Conservation (phyloP, 345 rosid species). For the Kandelia obovata region DNA sequence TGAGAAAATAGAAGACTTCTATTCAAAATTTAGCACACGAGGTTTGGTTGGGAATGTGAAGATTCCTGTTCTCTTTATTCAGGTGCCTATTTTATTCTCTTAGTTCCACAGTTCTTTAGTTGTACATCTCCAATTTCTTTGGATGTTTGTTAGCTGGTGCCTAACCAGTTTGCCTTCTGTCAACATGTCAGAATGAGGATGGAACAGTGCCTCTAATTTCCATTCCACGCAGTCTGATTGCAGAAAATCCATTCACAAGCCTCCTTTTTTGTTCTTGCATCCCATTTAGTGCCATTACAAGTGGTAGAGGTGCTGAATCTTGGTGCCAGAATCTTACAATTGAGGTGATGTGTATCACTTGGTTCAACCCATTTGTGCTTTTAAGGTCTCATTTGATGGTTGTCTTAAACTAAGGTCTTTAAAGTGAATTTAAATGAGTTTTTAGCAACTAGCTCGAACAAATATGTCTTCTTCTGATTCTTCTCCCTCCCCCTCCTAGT, state of each 20-base stretch:
- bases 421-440: no score
- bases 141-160: slow-evolving; percentile 5
- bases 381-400: neutral
- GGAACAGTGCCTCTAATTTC: slow-evolving; percentile 68
- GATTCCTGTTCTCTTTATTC: slow-evolving; percentile 90
- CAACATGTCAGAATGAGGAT: slow-evolving; percentile 61
- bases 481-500: no score
- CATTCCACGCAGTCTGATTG: slow-evolving; percentile 68
- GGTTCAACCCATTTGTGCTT: neutral
- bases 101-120: slow-evolving; percentile 8
- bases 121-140: neutral
- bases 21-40: slow-evolving; percentile 67
- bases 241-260: slow-evolving; percentile 93
- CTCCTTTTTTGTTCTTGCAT: slow-evolving; percentile 64
- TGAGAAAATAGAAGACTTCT: slow-evolving; percentile 71
- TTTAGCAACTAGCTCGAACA: no score
- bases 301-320: slow-evolving; percentile 43
- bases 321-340: slow-evolving; percentile 82
- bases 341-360: slow-evolving; percentile 44
- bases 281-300: slow-evolving; percentile 30
- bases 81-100: slow-evolving; percentile 44
- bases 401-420: no score
- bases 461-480: no score
- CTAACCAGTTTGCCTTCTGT: slow-evolving; percentile 27
- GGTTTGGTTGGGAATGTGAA: slow-evolving; percentile 64